Conservation (phyloP, 176 grass and related monocot species). For the Cymbopogon citratus region DNA sequence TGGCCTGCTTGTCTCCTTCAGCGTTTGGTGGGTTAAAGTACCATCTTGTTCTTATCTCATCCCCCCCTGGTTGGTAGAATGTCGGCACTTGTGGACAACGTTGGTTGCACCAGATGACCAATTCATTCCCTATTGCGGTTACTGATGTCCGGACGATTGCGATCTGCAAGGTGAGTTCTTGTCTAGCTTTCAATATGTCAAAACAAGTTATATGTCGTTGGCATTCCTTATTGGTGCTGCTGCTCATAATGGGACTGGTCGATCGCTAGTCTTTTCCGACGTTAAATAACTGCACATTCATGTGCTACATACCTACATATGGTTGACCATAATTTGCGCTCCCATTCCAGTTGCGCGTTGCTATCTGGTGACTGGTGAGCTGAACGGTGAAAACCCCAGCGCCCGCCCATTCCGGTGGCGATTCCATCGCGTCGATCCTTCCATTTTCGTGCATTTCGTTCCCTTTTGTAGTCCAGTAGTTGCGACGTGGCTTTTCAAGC, state of each 20-base stretch:
- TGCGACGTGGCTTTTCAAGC: background rate
- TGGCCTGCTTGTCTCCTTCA: constrained; percentile 21
- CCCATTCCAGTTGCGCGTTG: background rate
- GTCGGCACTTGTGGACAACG: background rate
- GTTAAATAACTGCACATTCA: background rate
- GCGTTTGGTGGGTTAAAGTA: constrained; percentile 17
- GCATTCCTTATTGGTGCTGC: background rate
- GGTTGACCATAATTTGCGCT: background rate
- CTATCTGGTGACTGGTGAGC: background rate
- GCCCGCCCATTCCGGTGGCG: background rate
- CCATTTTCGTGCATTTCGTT: background rate
- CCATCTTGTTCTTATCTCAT: constrained; percentile 26
- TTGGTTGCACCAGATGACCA: constrained; percentile 12
- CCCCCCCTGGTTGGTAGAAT: constrained; percentile 10
- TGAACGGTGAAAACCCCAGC: background rate
- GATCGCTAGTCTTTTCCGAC: background rate
- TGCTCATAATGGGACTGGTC: background rate
- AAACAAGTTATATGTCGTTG: no score
- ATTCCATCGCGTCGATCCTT: background rate
- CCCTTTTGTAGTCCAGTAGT: background rate
- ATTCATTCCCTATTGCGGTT: constrained; percentile 2
- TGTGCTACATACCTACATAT: background rate
- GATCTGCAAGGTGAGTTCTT: background rate
- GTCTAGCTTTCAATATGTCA: background rate
- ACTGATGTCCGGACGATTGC: constrained; percentile 1